Evolutionary conservation across 1,139 yeast species (phyloP).

Genomic region (Arxiozyma bovina): DNA sequence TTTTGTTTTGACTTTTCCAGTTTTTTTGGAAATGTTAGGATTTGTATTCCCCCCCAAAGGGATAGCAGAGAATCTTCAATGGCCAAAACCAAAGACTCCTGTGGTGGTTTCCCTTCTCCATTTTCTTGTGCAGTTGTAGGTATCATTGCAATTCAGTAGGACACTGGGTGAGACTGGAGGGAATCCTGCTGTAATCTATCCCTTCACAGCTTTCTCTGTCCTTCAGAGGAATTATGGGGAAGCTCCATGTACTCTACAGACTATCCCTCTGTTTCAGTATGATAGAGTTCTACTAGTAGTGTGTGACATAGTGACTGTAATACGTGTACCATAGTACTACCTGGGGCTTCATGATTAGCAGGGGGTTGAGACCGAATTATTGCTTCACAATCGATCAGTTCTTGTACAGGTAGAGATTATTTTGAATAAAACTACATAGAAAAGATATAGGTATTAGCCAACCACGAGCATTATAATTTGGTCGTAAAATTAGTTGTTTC

Average conservation of each 20-base stretch:
- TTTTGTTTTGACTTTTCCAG: too few species aligned
- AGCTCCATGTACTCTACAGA: not conserved
- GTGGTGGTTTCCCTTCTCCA: not conserved
- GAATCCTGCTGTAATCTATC: not conserved
- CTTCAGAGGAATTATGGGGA: not conserved
- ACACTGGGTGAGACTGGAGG: not conserved
- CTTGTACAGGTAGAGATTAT: too few species aligned
- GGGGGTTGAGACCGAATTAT: not conserved
- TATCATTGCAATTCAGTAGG: not conserved
- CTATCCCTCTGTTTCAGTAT: not conserved
- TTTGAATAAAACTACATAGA: too few species aligned
- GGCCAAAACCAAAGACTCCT: not conserved
- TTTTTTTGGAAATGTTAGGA: too few species aligned
- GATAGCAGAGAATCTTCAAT: too few species aligned
- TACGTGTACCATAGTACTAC: not conserved
- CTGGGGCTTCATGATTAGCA: not conserved
- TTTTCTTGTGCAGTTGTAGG: not conserved
- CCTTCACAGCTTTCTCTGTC: not conserved
- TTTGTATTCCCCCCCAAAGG: too few species aligned
- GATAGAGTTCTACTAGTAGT: not conserved
- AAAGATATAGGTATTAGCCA: not conserved
- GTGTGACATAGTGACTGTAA: not conserved
- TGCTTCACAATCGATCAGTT: not conserved
- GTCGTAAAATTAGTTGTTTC: too few species aligned
- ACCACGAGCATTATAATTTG: too few species aligned